Percentiles rank a stretch among this genome's conserved stretches.
Evolutionary conservation across 2,329 filamentous ascomycete species (phyloP).

Genomic region (Phaeophleospora eucalypticola): DNA sequence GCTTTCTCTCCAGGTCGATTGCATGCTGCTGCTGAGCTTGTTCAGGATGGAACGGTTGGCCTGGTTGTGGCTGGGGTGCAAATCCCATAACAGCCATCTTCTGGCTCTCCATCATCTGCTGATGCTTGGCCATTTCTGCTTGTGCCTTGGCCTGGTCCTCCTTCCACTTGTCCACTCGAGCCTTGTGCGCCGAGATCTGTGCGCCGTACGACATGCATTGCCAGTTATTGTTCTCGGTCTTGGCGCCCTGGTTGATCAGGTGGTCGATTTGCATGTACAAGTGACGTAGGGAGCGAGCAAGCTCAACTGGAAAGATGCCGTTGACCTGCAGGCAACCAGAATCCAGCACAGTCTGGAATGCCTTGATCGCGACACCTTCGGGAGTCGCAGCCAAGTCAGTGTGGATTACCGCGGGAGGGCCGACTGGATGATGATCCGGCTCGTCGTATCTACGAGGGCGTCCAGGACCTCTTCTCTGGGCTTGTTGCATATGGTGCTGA

Average conservation of each 20-base stretch:
- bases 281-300: slow-evolving; percentile 26
- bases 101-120: slow-evolving; percentile 21
- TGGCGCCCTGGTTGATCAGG: slow-evolving; percentile 29
- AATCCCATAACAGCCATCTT: slow-evolving; percentile 22
- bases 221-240: slow-evolving; percentile 22
- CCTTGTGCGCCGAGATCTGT: slow-evolving; percentile 27
- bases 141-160: slow-evolving; percentile 20
- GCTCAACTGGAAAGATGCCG: slow-evolving; percentile 18
- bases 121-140: slow-evolving; percentile 21
- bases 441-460: slow-evolving; percentile 25
- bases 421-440: slow-evolving; percentile 6
- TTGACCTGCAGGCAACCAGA: slow-evolving; percentile 31
- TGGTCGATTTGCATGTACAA: slow-evolving; percentile 34
- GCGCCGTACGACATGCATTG: slow-evolving; percentile 31
- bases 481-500: slow-evolving; percentile 11
- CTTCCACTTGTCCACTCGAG: slow-evolving; percentile 23
- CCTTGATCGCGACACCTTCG: slow-evolving; percentile 29
- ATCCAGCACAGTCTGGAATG: slow-evolving; percentile 31
- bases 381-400: slow-evolving; percentile 26
- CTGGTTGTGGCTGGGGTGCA: slow-evolving; percentile 4
- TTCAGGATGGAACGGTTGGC: neutral
- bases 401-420: slow-evolving; percentile 18
- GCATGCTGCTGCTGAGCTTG: slow-evolving; percentile 19
- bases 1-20: slow-evolving; percentile 22
- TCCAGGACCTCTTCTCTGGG: slow-evolving; percentile 22